phyloP scores from a whole-genome alignment of 2,329 filamentous ascomycete species.

The Aspergillus melleus region DNA sequence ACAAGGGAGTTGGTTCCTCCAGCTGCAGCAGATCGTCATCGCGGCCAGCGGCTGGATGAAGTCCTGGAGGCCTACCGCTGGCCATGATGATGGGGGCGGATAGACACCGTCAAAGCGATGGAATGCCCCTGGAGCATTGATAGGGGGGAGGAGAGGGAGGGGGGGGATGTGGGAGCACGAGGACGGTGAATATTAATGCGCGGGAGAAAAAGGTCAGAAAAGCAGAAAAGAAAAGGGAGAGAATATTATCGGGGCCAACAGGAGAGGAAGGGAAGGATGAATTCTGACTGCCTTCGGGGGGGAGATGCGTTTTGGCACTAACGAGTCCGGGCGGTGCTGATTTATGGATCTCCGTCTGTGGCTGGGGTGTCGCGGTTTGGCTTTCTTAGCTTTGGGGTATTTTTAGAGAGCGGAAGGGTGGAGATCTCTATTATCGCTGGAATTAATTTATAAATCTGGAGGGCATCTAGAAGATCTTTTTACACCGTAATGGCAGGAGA shows the following conservation, averaged over 20 bases:
- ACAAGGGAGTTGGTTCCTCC: constrained; percentile 49
- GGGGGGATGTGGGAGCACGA: constrained; percentile 7
- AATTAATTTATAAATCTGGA: no score
- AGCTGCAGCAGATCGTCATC: constrained; percentile 46
- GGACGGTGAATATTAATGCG: constrained; percentile 1
- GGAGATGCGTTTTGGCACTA: constrained; percentile 3
- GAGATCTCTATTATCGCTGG: no score
- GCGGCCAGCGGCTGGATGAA: constrained; percentile 46
- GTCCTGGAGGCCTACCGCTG: constrained; percentile 56
- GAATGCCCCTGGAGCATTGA: constrained; percentile 42
- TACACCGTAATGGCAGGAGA: no score
- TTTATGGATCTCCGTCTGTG: constrained; percentile 6
- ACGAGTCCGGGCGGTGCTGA: constrained; percentile 6
- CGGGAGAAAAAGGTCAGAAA: not conserved
- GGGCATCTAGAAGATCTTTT: no score
- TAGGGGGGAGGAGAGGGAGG: constrained; percentile 10
- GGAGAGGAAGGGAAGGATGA: constrained; percentile 1
- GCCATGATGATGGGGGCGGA: constrained; percentile 43
- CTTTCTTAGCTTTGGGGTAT: not conserved
- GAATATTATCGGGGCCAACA: not conserved
- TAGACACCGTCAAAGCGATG: constrained; percentile 34
- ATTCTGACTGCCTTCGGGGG: constrained; percentile 5
- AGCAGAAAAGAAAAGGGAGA: not conserved
- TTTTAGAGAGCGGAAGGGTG: not conserved
- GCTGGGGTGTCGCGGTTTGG: not conserved